These are phyloP conservation scores for Musa beccarii DNA, from an alignment of 176 grass and related monocot genomes.

Conservation along the genomic window DNA sequence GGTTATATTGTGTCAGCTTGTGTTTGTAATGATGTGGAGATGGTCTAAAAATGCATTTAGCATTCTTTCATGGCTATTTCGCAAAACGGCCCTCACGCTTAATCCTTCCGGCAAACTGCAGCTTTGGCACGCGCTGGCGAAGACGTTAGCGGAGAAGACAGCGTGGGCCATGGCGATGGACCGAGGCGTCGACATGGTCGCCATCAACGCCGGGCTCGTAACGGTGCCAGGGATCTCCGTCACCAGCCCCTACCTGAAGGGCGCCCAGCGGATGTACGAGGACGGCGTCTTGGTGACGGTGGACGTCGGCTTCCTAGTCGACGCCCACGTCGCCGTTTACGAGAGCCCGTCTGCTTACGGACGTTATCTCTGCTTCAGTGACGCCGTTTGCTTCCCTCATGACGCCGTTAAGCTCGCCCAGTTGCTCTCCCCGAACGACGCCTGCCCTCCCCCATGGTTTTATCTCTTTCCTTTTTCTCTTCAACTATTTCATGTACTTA, in stretches of 20 bases:
- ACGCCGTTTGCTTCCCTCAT: slow-evolving; percentile 51
- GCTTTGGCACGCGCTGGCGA: slow-evolving; percentile 88
- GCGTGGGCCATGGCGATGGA: slow-evolving; percentile 98
- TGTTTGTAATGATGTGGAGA: too few species aligned
- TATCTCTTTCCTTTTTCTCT: not conserved
- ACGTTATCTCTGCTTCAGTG: slow-evolving; percentile 83
- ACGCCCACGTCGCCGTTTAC: slow-evolving; percentile 69
- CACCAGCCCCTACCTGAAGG: slow-evolving; percentile 58
- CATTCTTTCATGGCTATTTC: too few species aligned
- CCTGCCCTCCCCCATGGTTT: slow-evolving; percentile 34
- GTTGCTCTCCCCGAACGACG: slow-evolving; percentile 35
- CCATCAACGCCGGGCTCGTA: slow-evolving; percentile 66
- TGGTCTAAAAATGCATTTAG: too few species aligned
- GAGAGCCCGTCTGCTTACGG: slow-evolving; percentile 66
- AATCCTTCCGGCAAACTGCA: slow-evolving; percentile 6
- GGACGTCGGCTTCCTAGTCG: slow-evolving; percentile 54
- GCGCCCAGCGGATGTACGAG: slow-evolving; percentile 70
- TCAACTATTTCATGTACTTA: not conserved
- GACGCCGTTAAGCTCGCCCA: slow-evolving; percentile 58
- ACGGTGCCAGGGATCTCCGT: slow-evolving; percentile 29
- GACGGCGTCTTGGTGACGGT: slow-evolving; percentile 81
- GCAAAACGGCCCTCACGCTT: too few species aligned
- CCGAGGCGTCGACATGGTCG: slow-evolving; percentile 86
- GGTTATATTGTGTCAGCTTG: too few species aligned
- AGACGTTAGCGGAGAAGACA: slow-evolving; percentile 86